Base-by-base conservation (phyloP, 148 eudicot genomes). In the Chenopodium formosanum region DNA sequence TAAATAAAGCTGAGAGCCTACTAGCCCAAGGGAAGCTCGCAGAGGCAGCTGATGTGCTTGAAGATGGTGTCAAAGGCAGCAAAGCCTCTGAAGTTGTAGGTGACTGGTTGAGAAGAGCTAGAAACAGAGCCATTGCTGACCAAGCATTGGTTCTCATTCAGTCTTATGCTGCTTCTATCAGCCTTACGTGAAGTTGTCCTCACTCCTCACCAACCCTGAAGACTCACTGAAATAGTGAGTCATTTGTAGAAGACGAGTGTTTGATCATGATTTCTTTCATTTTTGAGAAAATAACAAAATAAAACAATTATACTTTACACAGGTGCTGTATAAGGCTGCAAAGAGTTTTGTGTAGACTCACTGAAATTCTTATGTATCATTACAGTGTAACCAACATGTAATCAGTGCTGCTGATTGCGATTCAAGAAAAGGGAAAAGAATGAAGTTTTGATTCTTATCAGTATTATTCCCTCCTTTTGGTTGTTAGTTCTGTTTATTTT, bases 31-130 rank as follows among this genome's bases (percentile, higher is more conserved):
- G 99, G 52, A 96, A 91, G 75, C 95, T 96, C 32, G 84, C 82
- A 47, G 99, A 96, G 90, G 99, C 98, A 62, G 98, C 95, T 16
- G 91, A 94, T 82, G 81, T 85, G 81, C 95, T 96, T 20, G 99
- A 96, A 89, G 83, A 88, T 23, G 99, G 99, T 73, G 91, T 94
- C 14, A 88, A 88, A 86, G 98, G 85, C 72, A 94, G 89, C 80
- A 88, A 92, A 81, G 99, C 99, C 29, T 85, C 88, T 56, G 91
- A 90, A 84, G 84, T 90, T 29, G 91, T 87, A 23, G 81, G 77
- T 47, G 94, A 92, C 40, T 96, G 99, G 99, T 87, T 91, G 76
- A 87, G 48, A 77, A 88, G 75, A 67, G 97, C 92, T 44, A 90
- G 94, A 85, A 88, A 92, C 82, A 80, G 93, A 71, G 98, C 98